Conservation (phyloP, 2,329 filamentous ascomycete genomes). For the Ceratocystis colombiana region DNA sequence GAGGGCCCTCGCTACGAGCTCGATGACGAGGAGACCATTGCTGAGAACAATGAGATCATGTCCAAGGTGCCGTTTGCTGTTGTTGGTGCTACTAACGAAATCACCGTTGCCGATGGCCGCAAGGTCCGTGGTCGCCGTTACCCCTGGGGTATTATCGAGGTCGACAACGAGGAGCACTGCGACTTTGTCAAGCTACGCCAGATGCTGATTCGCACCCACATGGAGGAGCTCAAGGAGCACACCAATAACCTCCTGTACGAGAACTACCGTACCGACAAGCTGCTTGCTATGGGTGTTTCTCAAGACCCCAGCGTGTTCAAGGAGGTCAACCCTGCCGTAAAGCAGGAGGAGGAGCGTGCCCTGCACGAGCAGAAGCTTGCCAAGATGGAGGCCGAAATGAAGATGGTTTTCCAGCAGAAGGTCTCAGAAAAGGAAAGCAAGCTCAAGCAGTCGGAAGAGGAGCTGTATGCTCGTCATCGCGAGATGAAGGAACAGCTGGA, state of each 20-base stretch:
- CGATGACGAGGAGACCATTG: slow-evolving; percentile 98
- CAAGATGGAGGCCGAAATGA: slow-evolving; percentile 99
- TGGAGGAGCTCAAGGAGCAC: slow-evolving; percentile 99
- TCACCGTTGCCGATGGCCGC: slow-evolving; percentile 80
- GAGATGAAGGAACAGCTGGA: slow-evolving; percentile 99
- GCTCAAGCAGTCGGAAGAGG: slow-evolving; percentile 97
- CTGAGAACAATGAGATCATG: slow-evolving; percentile 99
- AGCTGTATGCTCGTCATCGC: slow-evolving; percentile 92
- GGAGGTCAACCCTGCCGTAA: slow-evolving; percentile 99
- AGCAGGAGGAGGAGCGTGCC: slow-evolving; percentile 97
- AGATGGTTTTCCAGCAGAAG: slow-evolving; percentile 99
- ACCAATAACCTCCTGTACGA: slow-evolving; percentile 98
- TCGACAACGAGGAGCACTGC: slow-evolving; percentile 99
- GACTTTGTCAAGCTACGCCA: slow-evolving; percentile 99
- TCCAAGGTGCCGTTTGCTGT: slow-evolving; percentile 98
- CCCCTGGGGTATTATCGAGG: slow-evolving; percentile 97
- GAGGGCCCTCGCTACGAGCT: slow-evolving; percentile 97
- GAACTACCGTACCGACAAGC: slow-evolving; percentile 99
- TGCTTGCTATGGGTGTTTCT: slow-evolving; percentile 94
- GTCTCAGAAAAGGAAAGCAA: slow-evolving; percentile 99
- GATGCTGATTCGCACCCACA: slow-evolving; percentile 99
- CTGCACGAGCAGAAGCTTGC: slow-evolving; percentile 99
- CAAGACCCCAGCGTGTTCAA: slow-evolving; percentile 99
- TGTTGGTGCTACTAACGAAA: slow-evolving; percentile 92
- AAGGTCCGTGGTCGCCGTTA: slow-evolving; percentile 93